A percentile compares a stretch with the other conserved stretches of the same genome.
These are phyloP conservation scores for Exophiala mesophila DNA, from an alignment of 2,329 filamentous ascomycete genomes.

Conservation along the genomic window DNA sequence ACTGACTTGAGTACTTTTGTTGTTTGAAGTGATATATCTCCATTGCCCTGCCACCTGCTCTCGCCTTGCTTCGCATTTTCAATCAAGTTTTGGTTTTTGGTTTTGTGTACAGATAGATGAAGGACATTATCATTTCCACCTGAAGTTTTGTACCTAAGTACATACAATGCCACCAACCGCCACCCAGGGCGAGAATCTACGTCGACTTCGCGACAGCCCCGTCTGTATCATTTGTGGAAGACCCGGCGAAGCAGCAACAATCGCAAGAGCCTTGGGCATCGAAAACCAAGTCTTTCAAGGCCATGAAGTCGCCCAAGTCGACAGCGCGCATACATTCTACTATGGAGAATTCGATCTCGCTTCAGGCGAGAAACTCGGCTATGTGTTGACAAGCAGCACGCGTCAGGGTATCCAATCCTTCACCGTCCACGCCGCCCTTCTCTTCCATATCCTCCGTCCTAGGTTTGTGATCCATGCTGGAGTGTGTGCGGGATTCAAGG, in stretches of 20 bases:
- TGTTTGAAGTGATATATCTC: no score
- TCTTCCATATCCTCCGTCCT: neutral
- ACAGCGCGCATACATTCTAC: neutral
- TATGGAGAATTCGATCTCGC: neutral
- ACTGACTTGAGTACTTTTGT: no score
- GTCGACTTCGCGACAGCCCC: neutral
- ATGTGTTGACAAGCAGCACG: neutral
- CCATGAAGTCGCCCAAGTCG: neutral
- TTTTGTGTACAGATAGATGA: no score
- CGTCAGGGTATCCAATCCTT: neutral
- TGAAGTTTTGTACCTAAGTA: no score
- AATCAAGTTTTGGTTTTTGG: no score
- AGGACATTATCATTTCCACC: no score
- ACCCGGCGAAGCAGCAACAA: neutral
- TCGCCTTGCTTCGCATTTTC: no score
- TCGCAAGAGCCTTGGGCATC: neutral
- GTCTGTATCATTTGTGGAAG: neutral
- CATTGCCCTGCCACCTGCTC: no score
- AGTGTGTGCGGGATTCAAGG: neutral
- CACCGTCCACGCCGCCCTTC: neutral
- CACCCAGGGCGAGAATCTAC: neutral
- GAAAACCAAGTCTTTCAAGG: neutral
- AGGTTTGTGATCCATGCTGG: neutral
- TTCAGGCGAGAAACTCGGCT: neutral
- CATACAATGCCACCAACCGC: neutral